Base-by-base conservation (phyloP, 371 early-diverging fungal genomes). In the Mortierella sp. region DNA sequence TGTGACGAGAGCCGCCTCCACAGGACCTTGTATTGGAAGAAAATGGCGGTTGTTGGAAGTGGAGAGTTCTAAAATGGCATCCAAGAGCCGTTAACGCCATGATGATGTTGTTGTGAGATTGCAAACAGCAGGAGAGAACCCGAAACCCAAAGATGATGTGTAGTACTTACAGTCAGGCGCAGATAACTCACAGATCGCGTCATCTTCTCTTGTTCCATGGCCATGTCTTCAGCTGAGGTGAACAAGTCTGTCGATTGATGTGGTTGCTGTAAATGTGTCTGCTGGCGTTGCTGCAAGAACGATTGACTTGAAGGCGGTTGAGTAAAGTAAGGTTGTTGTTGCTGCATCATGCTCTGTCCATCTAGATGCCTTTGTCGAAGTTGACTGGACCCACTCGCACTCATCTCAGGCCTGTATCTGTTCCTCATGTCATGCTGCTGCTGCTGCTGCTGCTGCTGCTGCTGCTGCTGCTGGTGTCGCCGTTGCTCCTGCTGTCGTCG, bases 1-100 rank as follows among this genome's bases (percentile, higher is more conserved):
- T 88, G 88, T 0, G 86, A 85, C 21, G 85, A 85, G 14, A 88
- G 57, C 22, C 86, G 74, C 51, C 83, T 88, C 88, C 88, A 88
- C 5, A 88, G 67, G 8, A 86, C 59, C 73, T 85, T 82, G 56
- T 86, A 88, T 40, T 88, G 88, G 63, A 88, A 88, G 49, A 86
- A 88, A 0, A 88, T 86, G 22, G 86, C 88, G 1, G 83, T 69
- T 44, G 83, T 79, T 7, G 88, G 84, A 25, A 88, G 79, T 0
- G 88, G 88, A 48, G 83, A 72, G 55, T 88, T 88, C 86, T 88
- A 61, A 12, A 17, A 12, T 12, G 12, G n/a, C 44, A 44, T n/a
- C n/a, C n/a, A 5, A 44, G 5, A 44, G 10, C 39, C 8, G 39
- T 10, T 39, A 39, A 10, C 39, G 10, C 8, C 10, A 39, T 16